Evolutionary conservation across 1,284 basidiomycete genomes (phyloP).

Genomic region (Pisolithus thermaeus): DNA sequence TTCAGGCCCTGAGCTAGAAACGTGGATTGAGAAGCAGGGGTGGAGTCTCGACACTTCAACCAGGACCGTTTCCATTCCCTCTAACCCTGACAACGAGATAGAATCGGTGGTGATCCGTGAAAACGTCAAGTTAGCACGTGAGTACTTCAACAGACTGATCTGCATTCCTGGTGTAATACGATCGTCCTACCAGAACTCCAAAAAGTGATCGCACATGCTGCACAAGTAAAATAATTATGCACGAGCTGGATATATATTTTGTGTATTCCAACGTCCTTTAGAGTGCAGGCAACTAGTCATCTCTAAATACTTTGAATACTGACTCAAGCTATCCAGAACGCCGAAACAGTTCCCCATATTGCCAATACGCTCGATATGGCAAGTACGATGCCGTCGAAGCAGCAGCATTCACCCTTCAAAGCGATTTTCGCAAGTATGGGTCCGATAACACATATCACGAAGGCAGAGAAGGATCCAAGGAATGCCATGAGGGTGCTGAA

Average conservation of each 20-base stretch:
- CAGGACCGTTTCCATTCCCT: constrained; percentile 67
- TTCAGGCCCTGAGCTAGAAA: constrained; percentile 58
- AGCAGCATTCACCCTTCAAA: constrained; percentile 42
- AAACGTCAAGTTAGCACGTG: constrained; percentile 83
- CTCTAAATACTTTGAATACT: background rate
- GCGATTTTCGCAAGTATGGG: constrained; percentile 65
- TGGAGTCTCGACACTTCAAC: constrained; percentile 66
- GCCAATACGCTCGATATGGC: constrained; percentile 59
- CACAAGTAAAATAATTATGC: constrained; percentile 32
- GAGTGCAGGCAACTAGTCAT: background rate
- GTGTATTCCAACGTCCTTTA: constrained; percentile 2
- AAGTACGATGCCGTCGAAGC: constrained; percentile 56
- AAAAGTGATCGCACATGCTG: constrained; percentile 76
- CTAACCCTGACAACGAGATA: constrained; percentile 93
- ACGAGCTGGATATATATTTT: background rate
- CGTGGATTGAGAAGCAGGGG: constrained; percentile 64
- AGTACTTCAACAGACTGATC: constrained; percentile 30
- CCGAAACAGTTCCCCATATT: constrained; percentile 71
- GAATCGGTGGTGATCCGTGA: constrained; percentile 93
- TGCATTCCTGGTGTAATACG: background rate
- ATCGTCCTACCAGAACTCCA: constrained; percentile 56
- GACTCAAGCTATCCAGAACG: constrained; percentile 41
- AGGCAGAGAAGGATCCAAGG: constrained; percentile 82
- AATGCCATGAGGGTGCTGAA: constrained; percentile 91
- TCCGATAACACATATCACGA: constrained; percentile 78